Evolutionary conservation across 1,284 basidiomycete genomes (phyloP), one percentile per base, ranked within the genome.

Genomic region (Afroboletus lepidellus): DNA sequence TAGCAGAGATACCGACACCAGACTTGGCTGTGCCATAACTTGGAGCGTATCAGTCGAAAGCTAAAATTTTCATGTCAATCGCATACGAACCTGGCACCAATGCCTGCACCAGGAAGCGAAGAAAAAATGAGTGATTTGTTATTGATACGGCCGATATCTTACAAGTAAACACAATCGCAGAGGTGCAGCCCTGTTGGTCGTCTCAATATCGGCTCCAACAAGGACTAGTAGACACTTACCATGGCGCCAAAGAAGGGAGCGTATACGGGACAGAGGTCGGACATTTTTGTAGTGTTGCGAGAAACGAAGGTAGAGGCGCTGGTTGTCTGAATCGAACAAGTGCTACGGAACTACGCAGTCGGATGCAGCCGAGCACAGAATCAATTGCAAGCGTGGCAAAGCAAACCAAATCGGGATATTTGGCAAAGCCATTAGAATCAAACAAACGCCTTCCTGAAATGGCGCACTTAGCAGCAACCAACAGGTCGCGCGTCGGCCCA

Each of bases 81-180:
- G 5, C 1, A n/a, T 24, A 50, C 66, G 16, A 29, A 71, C 69
- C 69, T 67, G 33, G 66, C 69, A 6, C 69, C 66, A 20, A 67
- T 69, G 23, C 67, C 66, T 67, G 23, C 11, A 15, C 7, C 30
- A 18, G 9, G 5, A 20, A 33, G 1, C 8, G 15, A 42, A 5
- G 21, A 38, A n/a, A 33, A n/a, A 53, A 25, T 49, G 9, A 34
- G 30, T 5, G 4, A 12, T 8, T 36, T 3, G 34, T 36, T 29
- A 23, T 24, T 32, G 27, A 45, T 44, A 48, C 18, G 20, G 13
- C 15, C 1, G 18, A 15, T 30, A 32, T n/a, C 91, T 79, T 70
- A 94, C 94, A 96, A 63, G 95, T 98, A 77, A 98, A 98, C 67
- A 97, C 91, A 70, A 98, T 98, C 64, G 95, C 94, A 70, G 90